Conservation (phyloP, 2,329 filamentous ascomycete genomes). For the Aspergillus sp. region DNA sequence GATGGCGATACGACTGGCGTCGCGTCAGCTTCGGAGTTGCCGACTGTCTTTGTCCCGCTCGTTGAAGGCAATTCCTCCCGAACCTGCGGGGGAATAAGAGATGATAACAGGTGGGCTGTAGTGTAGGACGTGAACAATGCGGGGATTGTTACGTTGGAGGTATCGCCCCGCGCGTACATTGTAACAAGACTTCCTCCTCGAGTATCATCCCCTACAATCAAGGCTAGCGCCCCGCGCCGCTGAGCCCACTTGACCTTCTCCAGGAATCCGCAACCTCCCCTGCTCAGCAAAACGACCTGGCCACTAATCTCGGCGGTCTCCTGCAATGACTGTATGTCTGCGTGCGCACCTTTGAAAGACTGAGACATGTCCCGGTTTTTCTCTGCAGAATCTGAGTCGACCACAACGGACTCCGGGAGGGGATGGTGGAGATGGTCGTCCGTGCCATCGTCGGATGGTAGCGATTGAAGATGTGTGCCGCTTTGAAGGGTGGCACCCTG, state of each 20-base stretch:
- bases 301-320: slow-evolving; percentile 90
- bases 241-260: slow-evolving; percentile 99
- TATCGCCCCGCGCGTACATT: slow-evolving; percentile 98
- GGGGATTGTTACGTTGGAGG: slow-evolving; percentile 90
- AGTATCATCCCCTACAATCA: slow-evolving; percentile 93
- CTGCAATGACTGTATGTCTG: slow-evolving; percentile 88
- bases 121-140: slow-evolving; percentile 93
- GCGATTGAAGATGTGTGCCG: slow-evolving; percentile 15
- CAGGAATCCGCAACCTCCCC: slow-evolving; percentile 92
- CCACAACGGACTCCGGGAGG: slow-evolving; percentile 44
- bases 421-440: slow-evolving; percentile 77
- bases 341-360: slow-evolving; percentile 56
- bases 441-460: slow-evolving; percentile 66
- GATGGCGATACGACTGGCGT: slow-evolving; percentile 31
- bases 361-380: slow-evolving; percentile 34
- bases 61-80: slow-evolving; percentile 62
- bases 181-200: slow-evolving; percentile 86
- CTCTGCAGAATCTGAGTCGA: slow-evolving; percentile 33
- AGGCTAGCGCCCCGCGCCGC: slow-evolving; percentile 78
- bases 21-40: slow-evolving; percentile 21
- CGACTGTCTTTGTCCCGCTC: slow-evolving; percentile 46
- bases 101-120: slow-evolving; percentile 88
- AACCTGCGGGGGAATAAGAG: slow-evolving; percentile 72
- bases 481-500: slow-evolving; percentile 21
- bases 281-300: slow-evolving; percentile 86